phyloP scores from a whole-genome alignment of 768 basidiomycete species.

The Hypholoma sublateritium region DNA sequence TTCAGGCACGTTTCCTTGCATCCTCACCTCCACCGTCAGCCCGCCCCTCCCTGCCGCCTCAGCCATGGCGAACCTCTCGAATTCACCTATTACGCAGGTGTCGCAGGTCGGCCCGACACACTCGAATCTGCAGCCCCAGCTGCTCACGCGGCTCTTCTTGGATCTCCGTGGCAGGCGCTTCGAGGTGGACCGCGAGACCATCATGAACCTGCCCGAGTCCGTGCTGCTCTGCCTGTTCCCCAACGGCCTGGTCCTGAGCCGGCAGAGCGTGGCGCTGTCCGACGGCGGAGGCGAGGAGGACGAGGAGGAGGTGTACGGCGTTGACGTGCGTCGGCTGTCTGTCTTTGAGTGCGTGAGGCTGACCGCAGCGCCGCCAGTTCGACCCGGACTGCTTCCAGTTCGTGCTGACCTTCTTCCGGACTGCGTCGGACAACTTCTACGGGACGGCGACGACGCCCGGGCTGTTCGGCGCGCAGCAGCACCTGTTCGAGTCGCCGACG shows the following conservation, averaged over 20 bases:
- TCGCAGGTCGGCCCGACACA: conserved; percentile 61
- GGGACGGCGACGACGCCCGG: conserved; percentile 75
- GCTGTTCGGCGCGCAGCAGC: conserved; percentile 75
- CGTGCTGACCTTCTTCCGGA: conserved; percentile 89
- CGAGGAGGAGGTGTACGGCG: conserved; percentile 92
- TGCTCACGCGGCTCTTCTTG: conserved; percentile 84
- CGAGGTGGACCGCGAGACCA: conserved; percentile 93
- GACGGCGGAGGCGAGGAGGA: conserved; percentile 75
- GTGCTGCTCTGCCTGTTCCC: conserved; percentile 96
- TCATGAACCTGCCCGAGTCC: conserved; percentile 98
- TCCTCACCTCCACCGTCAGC: conserved; percentile 8
- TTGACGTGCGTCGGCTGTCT: conserved; percentile 73
- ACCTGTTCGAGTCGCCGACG: conserved; percentile 67
- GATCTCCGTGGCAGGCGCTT: conserved; percentile 92
- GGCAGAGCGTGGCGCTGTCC: conserved; percentile 75
- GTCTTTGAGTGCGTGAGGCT: conserved; percentile 4
- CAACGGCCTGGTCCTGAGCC: conserved; percentile 91
- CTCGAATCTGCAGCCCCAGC: conserved; percentile 78
- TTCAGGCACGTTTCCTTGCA: conserved; percentile 15
- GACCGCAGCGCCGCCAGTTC: conserved; percentile 55
- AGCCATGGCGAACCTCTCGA: conserved; percentile 39
- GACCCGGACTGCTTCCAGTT: conserved; percentile 96
- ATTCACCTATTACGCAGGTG: conserved; percentile 59
- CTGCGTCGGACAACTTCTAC: conserved; percentile 89
- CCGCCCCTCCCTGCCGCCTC: conserved; percentile 4